Evolutionary conservation across 1,284 basidiomycete genomes (phyloP), one percentile per base, ranked within the genome.

Genomic region (Tranzscheliella williamsii): DNA sequence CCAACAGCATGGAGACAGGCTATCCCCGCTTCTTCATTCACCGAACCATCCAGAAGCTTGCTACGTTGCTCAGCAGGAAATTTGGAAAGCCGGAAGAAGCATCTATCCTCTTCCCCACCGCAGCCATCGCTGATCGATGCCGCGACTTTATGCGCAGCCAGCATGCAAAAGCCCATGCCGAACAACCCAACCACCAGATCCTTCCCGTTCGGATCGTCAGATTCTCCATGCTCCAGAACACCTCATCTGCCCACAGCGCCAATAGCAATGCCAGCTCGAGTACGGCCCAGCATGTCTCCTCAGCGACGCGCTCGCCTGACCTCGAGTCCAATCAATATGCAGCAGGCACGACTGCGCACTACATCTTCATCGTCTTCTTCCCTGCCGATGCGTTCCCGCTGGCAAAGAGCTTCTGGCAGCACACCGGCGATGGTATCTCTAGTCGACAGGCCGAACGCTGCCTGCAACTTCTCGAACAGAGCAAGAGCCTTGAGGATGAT

Each of bases 11-110:
- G 91, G 84, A 89, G 46, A 86, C 87, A 4, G 95, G 94, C n/a
- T 99, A 98, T 75, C 95, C 95, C 0, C 82, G 95, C 37, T 99
- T 98, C 81, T 97, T 95, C 78, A 89, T 98, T 44, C 91, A 96
- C 78, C 81, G 85, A 20, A 87, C 84, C 61, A 92, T 97, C 27
- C 85, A 86, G 74, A 90, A 91, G 37, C 67, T 73, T 3, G 61
- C 69, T 16, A 43, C 37, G 22, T 31, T 67, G 12, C 47, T 72
- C 26, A 40, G 47, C 30, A 49, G 43, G 24, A 72, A 67, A 39
- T 70, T 73, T 20, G 72, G 57, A 18, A 37, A 41, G 7, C 69
- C 67, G 0, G 48, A 39, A 5, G 74, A 76, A 35, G 31, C 39
- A 1, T 61, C 56, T 36, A 61, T 75, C 23, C 67, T 76, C 22